Evolutionary conservation across 768 basidiomycete species (phyloP).

Genomic region (Kwoniella dendrophila): DNA sequence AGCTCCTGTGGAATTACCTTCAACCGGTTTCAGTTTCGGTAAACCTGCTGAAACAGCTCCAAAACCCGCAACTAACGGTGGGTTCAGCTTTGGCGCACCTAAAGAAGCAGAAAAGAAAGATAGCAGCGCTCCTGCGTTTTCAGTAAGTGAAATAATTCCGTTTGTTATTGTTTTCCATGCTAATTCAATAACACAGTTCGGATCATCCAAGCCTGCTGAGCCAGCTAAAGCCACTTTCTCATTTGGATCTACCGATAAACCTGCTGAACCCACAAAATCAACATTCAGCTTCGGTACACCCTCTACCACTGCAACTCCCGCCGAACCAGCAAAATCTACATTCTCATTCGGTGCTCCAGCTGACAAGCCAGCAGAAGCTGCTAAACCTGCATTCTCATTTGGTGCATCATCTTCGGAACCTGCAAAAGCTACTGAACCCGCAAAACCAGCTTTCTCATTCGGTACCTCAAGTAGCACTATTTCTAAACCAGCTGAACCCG

Average conservation of each 20-base stretch:
- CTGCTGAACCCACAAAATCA: slow-evolving; percentile 20
- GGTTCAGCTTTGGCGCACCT: slow-evolving; percentile 18
- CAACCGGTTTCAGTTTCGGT: slow-evolving; percentile 16
- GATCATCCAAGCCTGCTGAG: slow-evolving; percentile 15
- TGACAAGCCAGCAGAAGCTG: slow-evolving; percentile 15
- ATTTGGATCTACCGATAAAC: slow-evolving; percentile 16
- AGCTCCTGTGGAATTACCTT: slow-evolving; percentile 17
- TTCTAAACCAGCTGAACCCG: slow-evolving; percentile 14
- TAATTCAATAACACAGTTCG: slow-evolving; percentile 16
- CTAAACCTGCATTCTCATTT: slow-evolving; percentile 31
- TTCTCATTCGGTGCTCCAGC: slow-evolving; percentile 18
- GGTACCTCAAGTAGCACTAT: slow-evolving; percentile 9
- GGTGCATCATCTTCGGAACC: slow-evolving; percentile 16
- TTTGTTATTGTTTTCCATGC: too few species aligned
- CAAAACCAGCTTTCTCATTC: slow-evolving; percentile 25
- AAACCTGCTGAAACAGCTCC: slow-evolving; percentile 13
- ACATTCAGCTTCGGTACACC: slow-evolving; percentile 21
- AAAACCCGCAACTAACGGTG: background rate
- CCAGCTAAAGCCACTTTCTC: slow-evolving; percentile 21
- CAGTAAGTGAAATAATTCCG: slow-evolving; percentile 7
- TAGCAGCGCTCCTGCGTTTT: slow-evolving; percentile 1
- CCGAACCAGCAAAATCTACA: slow-evolving; percentile 18
- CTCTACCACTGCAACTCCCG: background rate
- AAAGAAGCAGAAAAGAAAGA: slow-evolving; percentile 9
- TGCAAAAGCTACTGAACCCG: slow-evolving; percentile 15